These are phyloP conservation scores for Podospora fimiseda DNA, from an alignment of 495 filamentous ascomycete species.

Conservation along the genomic window DNA sequence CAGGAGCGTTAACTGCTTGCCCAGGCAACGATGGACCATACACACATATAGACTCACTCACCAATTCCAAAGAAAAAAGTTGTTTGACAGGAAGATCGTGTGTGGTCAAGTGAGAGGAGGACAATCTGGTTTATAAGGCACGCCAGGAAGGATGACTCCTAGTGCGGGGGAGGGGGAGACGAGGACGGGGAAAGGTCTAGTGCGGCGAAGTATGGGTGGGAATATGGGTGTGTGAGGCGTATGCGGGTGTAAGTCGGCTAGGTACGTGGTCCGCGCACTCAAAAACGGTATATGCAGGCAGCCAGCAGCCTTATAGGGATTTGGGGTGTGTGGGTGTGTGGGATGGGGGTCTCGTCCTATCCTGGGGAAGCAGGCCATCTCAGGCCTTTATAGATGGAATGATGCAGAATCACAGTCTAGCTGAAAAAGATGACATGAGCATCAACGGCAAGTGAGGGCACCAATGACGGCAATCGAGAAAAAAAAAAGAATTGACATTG, in stretches of 20 bases:
- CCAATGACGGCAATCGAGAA: conserved; percentile 8
- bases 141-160: background rate
- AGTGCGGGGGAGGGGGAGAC: background rate
- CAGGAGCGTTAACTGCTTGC: background rate
- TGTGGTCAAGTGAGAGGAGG: background rate
- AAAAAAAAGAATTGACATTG: background rate
- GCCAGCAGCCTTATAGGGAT: conserved; percentile 6
- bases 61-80: background rate
- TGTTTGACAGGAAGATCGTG: background rate
- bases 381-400: conserved; percentile 5
- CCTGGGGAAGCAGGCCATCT: conserved; percentile 6
- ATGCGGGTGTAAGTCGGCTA: background rate
- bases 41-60: background rate
- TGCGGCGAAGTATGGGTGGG: conserved; percentile 2
- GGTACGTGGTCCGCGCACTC: conserved; percentile 9
- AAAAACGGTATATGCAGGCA: conserved; percentile 6
- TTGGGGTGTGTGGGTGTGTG: background rate
- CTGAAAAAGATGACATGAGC: background rate
- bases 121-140: conserved; percentile 1
- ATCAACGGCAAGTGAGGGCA: background rate
- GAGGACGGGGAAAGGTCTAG: background rate
- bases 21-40: background rate
- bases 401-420: background rate
- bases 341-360: conserved; percentile 2
- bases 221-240: background rate